Evolutionary conservation across 805 yeast species (phyloP).

Genomic region (Grigorovia humatica): DNA sequence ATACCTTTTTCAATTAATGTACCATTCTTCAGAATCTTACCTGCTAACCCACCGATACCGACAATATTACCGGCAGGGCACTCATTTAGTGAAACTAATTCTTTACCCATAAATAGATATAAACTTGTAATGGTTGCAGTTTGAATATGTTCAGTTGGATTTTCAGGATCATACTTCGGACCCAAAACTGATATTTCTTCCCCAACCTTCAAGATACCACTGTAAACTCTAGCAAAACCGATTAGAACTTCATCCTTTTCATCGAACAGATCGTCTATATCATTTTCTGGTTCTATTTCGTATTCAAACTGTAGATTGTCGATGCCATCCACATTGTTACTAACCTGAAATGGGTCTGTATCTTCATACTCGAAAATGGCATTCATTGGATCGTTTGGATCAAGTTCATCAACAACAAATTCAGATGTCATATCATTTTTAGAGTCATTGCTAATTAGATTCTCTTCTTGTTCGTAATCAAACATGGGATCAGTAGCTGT

Average conservation of each 20-base stretch:
- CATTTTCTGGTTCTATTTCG: constrained; percentile 35
- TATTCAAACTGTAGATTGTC: constrained; percentile 1
- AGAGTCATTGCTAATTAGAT: constrained; percentile 11
- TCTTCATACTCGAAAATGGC: constrained; percentile 41
- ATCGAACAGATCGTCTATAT: constrained; percentile 32
- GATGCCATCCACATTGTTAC: background rate
- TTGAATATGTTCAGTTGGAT: constrained; percentile 44
- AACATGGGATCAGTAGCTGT: constrained; percentile 21
- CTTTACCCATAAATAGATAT: constrained; percentile 86
- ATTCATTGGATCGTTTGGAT: constrained; percentile 30
- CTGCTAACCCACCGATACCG: constrained; percentile 86
- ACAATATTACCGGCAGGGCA: constrained; percentile 95
- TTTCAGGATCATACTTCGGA: constrained; percentile 72
- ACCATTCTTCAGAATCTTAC: constrained; percentile 74
- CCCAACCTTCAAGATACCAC: constrained; percentile 73
- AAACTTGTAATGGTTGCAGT: constrained; percentile 56
- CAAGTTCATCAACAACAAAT: constrained; percentile 23
- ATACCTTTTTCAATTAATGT: constrained; percentile 54
- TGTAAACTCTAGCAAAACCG: constrained; percentile 81
- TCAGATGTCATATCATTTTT: constrained; percentile 16
- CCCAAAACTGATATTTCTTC: constrained; percentile 68
- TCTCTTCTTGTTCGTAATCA: constrained; percentile 13
- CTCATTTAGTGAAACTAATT: constrained; percentile 58
- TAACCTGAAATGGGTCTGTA: constrained; percentile 39
- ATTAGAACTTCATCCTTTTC: constrained; percentile 56